Percentiles rank a stretch among this genome's conserved stretches.
These are phyloP conservation scores for Naganishia sp. DNA, from an alignment of 1,284 basidiomycete genomes.

Conservation along the genomic window DNA sequence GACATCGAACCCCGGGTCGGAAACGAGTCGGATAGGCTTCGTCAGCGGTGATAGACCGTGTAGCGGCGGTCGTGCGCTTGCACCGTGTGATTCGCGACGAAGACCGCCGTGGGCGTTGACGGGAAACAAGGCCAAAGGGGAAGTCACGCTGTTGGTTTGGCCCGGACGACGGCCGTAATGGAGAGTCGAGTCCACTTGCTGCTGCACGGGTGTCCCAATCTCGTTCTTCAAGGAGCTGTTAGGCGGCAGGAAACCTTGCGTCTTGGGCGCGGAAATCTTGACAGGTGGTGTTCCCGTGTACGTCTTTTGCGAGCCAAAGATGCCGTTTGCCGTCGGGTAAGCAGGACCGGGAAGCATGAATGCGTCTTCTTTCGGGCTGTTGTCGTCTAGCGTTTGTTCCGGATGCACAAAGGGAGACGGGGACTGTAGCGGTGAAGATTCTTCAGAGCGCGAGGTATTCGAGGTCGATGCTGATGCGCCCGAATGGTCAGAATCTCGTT, in stretches of 20 bases:
- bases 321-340: conserved; percentile 23
- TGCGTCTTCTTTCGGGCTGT: conserved; percentile 32
- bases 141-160: conserved; percentile 31
- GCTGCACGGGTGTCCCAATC: conserved; percentile 13
- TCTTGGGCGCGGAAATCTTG: conserved; percentile 28
- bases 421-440: conserved; percentile 33
- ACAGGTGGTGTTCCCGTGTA: conserved; percentile 27
- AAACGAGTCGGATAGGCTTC: conserved; percentile 24
- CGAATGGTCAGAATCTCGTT: conserved; percentile 4
- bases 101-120: conserved; percentile 8
- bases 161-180: conserved; percentile 33
- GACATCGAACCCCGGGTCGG: neutral
- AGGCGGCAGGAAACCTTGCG: conserved; percentile 19
- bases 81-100: conserved; percentile 22
- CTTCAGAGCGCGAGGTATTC: conserved; percentile 30
- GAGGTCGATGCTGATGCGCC: conserved; percentile 26
- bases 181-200: conserved; percentile 29
- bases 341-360: conserved; percentile 33
- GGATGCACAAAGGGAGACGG: conserved; percentile 31
- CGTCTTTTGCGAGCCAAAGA: conserved; percentile 20
- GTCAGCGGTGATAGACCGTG: conserved; percentile 31
- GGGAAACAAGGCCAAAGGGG: conserved; percentile 32
- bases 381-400: conserved; percentile 16
- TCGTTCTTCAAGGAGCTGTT: conserved; percentile 29
- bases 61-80: neutral